These are phyloP conservation scores for Skeletonema potamos DNA, from an alignment of 108 stramenopile genomes.

Conservation along the genomic window DNA sequence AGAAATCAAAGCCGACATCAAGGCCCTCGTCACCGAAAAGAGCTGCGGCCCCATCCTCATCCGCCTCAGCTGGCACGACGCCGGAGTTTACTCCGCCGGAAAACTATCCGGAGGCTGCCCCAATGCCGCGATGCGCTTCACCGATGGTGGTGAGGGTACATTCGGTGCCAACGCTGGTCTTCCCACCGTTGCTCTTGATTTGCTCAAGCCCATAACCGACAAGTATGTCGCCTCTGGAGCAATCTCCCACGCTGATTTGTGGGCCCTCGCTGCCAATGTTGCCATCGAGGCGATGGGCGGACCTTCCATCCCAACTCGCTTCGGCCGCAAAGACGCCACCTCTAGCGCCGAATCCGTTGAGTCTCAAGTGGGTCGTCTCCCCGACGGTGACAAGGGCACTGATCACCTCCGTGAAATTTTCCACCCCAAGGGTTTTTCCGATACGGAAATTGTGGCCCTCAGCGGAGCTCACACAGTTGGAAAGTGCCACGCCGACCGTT, in stretches of 20 bases:
- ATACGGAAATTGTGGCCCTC: slow-evolving; percentile 70
- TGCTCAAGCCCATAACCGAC: slow-evolving; percentile 56
- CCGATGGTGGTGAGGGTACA: slow-evolving; percentile 43
- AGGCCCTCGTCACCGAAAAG: slow-evolving; percentile 47
- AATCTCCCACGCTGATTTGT: slow-evolving; percentile 67
- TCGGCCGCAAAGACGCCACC: slow-evolving; percentile 51
- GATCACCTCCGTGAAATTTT: slow-evolving; percentile 71
- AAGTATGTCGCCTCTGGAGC: slow-evolving; percentile 51
- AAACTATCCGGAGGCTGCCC: slow-evolving; percentile 43
- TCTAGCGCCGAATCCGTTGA: slow-evolving; percentile 21
- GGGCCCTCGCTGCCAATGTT: slow-evolving; percentile 71
- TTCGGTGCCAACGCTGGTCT: slow-evolving; percentile 65
- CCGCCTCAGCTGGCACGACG: slow-evolving; percentile 59
- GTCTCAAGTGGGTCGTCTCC: slow-evolving; percentile 44
- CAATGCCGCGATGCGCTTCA: slow-evolving; percentile 61
- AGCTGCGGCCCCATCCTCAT: slow-evolving; percentile 55
- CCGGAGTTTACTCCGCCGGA: slow-evolving; percentile 55
- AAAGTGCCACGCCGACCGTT: slow-evolving; percentile 56
- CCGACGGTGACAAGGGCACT: slow-evolving; percentile 56
- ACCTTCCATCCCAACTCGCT: slow-evolving; percentile 50
- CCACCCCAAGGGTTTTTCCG: slow-evolving; percentile 78
- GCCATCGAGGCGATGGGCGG: slow-evolving; percentile 64
- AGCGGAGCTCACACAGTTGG: slow-evolving; percentile 71
- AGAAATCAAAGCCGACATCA: slow-evolving; percentile 51
- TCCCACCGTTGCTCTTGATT: slow-evolving; percentile 37